phyloP scores from a whole-genome alignment of 108 stramenopile genomes.

The Cyclostephanos tholiformis region DNA sequence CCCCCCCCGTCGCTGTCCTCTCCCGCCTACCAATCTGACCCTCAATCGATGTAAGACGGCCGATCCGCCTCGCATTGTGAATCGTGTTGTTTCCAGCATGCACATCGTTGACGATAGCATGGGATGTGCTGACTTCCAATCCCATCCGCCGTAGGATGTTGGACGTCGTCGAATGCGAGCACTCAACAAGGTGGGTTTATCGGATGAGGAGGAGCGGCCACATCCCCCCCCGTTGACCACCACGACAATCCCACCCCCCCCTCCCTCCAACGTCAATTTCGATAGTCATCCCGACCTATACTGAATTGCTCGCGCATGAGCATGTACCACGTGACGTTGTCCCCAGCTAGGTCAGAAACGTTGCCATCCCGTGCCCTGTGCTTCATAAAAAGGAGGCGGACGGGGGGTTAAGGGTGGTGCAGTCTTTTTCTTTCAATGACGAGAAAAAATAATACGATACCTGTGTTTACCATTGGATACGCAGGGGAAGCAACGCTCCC shows the following conservation, averaged over 20 bases:
- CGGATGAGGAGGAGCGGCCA: constrained; percentile 1
- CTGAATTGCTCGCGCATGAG: constrained; percentile 44
- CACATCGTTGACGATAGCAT: constrained; percentile 22
- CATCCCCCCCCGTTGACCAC: constrained; percentile 9
- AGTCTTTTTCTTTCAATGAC: no score
- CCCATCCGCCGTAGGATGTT: not conserved
- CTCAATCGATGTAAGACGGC: no score
- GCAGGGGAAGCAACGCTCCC: no score
- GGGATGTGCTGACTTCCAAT: constrained; percentile 28
- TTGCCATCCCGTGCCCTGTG: constrained; percentile 11
- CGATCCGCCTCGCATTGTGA: constrained; percentile 4
- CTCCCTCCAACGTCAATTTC: not conserved
- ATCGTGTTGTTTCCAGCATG: constrained; percentile 25
- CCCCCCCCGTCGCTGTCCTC: not conserved
- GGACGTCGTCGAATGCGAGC: not conserved
- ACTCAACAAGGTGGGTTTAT: not conserved
- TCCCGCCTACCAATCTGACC: no score
- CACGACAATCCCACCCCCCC: not conserved
- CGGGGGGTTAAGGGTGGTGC: no score
- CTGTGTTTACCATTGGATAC: no score
- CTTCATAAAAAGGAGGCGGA: no score
- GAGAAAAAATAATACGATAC: no score
- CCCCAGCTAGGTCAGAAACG: constrained; percentile 29
- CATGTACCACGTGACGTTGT: constrained; percentile 39
- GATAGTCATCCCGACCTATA: constrained; percentile 27